Evolutionary conservation across 257 asterid species (phyloP), one percentile per base, ranked within the genome.

Genomic region (Fraxinus anomala): DNA sequence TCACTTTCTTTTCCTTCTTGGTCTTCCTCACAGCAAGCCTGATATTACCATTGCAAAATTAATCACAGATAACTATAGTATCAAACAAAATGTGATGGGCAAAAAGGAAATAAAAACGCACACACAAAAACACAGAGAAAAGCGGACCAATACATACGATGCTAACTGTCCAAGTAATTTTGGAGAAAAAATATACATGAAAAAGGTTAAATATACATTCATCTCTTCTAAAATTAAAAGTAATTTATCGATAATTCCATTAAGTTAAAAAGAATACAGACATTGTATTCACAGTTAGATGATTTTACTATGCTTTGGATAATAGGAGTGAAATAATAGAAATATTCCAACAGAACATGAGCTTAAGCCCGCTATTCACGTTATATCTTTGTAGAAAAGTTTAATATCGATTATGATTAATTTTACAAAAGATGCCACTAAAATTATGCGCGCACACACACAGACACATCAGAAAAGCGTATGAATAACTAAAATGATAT

Each of bases 1-100:
- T 91, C 0, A 87, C 90, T 10, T 74, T 88, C 80, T 80, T 88
- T 78, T 84, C 87, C 84, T 83, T 81, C 12, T 87, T 75, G 79
- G 70, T 82, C 86, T 82, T 91, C 79, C 75, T 89, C 85, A 36
- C 40, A 36, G 40, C 10, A 36, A 36, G 40, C 40, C 40, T 91
- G n/a, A 34, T 36, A 73, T 70, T 36, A 59, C 7, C 36, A 79
- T 47, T 78, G 80, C 12, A 6, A 68, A 39, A 71, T 68, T 34
- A 84, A 37, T n/a, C 72, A 66, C 3, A 7, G 7, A 1, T 31
- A 4, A 31, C 40, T 5, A 54, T 54, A 4, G 2, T n/a, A 54
- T 39, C 17, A 36, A 34, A 10, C n/a, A 6, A 40, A 76, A 56
- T 37, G 16, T n/a, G 59, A 56, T 10, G 13, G 5, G 42, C 13